phyloP scores from a whole-genome alignment of 2,329 filamentous ascomycete species.

The Fusarium sp. region DNA sequence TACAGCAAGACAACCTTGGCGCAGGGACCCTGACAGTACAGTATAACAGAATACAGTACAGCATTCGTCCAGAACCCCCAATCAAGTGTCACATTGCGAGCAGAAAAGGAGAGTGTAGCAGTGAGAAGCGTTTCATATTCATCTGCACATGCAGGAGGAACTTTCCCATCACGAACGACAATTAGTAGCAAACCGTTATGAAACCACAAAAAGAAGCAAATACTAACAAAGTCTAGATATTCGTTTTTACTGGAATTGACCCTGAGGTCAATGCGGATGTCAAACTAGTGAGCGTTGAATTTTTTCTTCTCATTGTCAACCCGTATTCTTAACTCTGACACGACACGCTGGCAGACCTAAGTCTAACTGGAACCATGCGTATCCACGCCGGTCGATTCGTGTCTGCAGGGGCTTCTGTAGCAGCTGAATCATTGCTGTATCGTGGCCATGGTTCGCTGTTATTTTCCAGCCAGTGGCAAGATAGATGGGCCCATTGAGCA shows the following conservation, averaged over 20 bases:
- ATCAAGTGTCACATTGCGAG: conserved; percentile 25
- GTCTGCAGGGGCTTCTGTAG: conserved; percentile 6
- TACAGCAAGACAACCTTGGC: conserved; percentile 13
- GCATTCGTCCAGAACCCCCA: not conserved
- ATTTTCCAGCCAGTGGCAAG: conserved; percentile 25
- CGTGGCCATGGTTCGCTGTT: conserved; percentile 5
- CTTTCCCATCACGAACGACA: not conserved
- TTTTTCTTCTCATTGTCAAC: not conserved
- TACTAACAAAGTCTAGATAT: conserved; percentile 9
- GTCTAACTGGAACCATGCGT: conserved; percentile 8
- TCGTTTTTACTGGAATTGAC: not conserved
- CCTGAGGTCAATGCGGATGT: conserved; percentile 11
- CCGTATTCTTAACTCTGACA: conserved; percentile 3
- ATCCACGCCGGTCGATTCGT: conserved; percentile 2
- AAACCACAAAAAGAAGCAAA: conserved; percentile 13
- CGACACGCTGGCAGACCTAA: conserved; percentile 12
- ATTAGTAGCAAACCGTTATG: not conserved
- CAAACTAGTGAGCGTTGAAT: conserved; percentile 12
- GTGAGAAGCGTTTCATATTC: conserved; percentile 20
- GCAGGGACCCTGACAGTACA: not conserved
- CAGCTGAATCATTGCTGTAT: not conserved
- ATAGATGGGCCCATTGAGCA: conserved; percentile 5
- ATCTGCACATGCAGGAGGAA: not conserved
- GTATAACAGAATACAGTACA: not conserved
- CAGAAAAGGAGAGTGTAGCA: not conserved